These are phyloP conservation scores for Myxozyma melibiosi DNA, from an alignment of 805 yeast species.

Conservation along the genomic window DNA sequence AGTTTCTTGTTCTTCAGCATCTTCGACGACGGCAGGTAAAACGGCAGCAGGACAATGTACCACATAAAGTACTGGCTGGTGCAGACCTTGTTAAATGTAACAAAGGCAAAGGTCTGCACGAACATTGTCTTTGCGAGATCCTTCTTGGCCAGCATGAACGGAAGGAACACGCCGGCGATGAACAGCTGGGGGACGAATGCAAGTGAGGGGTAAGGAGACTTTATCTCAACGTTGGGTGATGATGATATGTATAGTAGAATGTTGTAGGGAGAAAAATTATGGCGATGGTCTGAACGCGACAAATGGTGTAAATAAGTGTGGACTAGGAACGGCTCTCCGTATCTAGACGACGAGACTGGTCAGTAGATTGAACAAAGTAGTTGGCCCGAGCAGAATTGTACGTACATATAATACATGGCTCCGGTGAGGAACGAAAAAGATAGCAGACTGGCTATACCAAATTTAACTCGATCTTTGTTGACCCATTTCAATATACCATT, in stretches of 20 bases:
- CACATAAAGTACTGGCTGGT: constrained; percentile 96
- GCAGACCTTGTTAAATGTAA: constrained; percentile 76
- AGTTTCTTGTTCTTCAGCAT: constrained; percentile 30
- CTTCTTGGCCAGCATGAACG: constrained; percentile 50
- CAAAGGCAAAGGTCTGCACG: constrained; percentile 77
- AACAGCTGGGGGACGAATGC: constrained; percentile 85
- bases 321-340: constrained; percentile 73
- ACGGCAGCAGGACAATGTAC: constrained; percentile 85
- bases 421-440: constrained; percentile 54
- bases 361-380: not conserved
- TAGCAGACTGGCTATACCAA: constrained; percentile 46
- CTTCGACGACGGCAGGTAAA: constrained; percentile 51
- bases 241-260: constrained; percentile 55
- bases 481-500: constrained; percentile 42
- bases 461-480: constrained; percentile 49
- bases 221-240: constrained; percentile 35
- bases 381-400: too few relatives aligned
- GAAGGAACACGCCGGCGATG: constrained; percentile 61
- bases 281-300: constrained; percentile 85
- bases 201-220: constrained; percentile 48
- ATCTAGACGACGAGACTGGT: constrained; percentile 37
- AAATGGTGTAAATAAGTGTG: constrained; percentile 85
- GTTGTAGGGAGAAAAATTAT: constrained; percentile 89
- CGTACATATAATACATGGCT: constrained; percentile 57
- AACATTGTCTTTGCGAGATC: constrained; percentile 60